Evolutionary conservation across 2,329 filamentous ascomycete genomes (phyloP).

Genomic region (Penicillium freii): DNA sequence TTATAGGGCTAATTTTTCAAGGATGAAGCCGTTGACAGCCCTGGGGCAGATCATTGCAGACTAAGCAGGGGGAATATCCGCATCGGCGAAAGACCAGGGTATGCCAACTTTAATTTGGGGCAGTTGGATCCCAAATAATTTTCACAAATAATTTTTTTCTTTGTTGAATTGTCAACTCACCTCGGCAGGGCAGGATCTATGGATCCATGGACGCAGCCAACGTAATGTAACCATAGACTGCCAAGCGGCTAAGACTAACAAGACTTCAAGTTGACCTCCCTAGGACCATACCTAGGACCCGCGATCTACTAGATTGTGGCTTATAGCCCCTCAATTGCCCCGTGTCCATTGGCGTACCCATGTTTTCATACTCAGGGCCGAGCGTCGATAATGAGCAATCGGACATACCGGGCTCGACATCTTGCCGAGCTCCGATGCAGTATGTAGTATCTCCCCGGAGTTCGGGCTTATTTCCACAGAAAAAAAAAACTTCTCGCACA

Average conservation of each 20-base stretch:
- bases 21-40: slow-evolving; percentile 18
- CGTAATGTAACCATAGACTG: not conserved
- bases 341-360: slow-evolving; percentile 6
- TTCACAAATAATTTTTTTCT: not conserved
- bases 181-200: not conserved
- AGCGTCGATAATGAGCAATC: not conserved
- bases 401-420: not conserved
- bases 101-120: slow-evolving; percentile 26
- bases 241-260: slow-evolving; percentile 7
- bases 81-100: slow-evolving; percentile 19
- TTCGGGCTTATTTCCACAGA: not conserved
- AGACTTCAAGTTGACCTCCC: slow-evolving; percentile 1
- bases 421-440: not conserved
- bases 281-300: not conserved
- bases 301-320: slow-evolving; percentile 12
- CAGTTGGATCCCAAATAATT: not conserved
- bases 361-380: not conserved
- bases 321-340: slow-evolving; percentile 3
- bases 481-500: no score
- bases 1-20: not conserved
- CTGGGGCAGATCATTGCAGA: slow-evolving; percentile 19
- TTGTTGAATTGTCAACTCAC: not conserved
- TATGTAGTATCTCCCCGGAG: not conserved
- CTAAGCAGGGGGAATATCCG: slow-evolving; percentile 20
- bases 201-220: not conserved